Conservation (phyloP, 2,329 filamentous ascomycete species). For the Reticulascus tulasneorum region DNA sequence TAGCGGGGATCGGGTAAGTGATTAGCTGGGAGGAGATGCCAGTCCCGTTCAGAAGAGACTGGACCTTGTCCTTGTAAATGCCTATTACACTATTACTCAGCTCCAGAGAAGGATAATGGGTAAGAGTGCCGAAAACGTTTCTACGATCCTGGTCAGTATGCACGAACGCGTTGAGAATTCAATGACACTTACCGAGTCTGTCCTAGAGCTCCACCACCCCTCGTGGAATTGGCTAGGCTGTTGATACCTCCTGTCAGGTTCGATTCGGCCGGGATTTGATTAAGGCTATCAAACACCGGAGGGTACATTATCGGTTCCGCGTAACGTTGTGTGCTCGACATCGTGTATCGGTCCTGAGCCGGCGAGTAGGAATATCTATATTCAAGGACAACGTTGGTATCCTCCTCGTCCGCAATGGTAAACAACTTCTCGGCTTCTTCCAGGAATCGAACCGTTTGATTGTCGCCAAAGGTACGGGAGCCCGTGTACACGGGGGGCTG, state of each 20-base stretch:
- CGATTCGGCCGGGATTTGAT: not conserved
- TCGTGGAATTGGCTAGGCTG: not conserved
- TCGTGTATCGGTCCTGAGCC: not conserved
- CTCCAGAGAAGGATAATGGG: not conserved
- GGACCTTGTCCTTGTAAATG: not conserved
- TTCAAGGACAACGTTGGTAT: not conserved
- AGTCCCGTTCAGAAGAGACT: not conserved
- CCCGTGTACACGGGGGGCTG: not conserved
- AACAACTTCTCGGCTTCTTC: not conserved
- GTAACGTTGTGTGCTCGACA: not conserved
- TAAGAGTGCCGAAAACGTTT: not conserved
- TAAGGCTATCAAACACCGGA: not conserved
- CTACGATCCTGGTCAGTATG: too few relatives aligned
- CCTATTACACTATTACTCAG: not conserved
- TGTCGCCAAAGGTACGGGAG: not conserved
- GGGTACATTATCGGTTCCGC: not conserved
- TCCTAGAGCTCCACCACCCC: too few relatives aligned
- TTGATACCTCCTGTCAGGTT: not conserved
- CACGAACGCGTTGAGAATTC: too few relatives aligned
- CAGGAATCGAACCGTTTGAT: not conserved
- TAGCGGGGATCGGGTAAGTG: not conserved
- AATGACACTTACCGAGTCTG: too few relatives aligned
- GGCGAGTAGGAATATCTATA: not conserved
- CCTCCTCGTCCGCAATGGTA: not conserved
- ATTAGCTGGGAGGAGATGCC: not conserved